Percentiles rank a stretch among this genome's conserved stretches.
These are phyloP conservation scores for Uronychia setigera DNA, from an alignment of 73 alveolate genomes.

Conservation along the genomic window DNA sequence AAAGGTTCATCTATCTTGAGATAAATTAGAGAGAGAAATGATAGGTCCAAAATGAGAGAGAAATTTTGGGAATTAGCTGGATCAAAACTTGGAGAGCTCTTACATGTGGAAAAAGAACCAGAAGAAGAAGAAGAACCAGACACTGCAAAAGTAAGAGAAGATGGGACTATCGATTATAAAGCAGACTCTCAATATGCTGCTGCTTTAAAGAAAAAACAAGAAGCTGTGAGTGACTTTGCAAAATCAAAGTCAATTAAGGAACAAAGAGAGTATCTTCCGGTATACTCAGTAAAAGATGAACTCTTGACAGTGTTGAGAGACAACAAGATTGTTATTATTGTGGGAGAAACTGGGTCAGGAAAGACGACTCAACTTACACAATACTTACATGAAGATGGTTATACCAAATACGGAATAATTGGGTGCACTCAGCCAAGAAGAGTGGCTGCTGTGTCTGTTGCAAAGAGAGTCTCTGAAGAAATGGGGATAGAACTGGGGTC, in stretches of 20 bases:
- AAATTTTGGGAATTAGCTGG: constrained; percentile 95
- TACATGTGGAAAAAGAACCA: constrained; percentile 58
- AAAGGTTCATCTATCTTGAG: constrained; percentile 95
- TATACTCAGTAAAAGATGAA: constrained; percentile 92
- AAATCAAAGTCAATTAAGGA: constrained; percentile 82
- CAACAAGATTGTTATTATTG: constrained; percentile 94
- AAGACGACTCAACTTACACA: constrained; percentile 99
- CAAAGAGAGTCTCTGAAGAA: constrained; percentile 99
- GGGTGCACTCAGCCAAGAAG: constrained; percentile 99
- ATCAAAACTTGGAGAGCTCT: constrained; percentile 79
- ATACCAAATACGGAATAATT: constrained; percentile 88
- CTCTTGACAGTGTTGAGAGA: constrained; percentile 92
- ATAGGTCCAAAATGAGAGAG: constrained; percentile 95
- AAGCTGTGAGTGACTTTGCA: constrained; percentile 96
- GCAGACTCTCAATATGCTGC: constrained; percentile 93
- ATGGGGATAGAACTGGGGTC: constrained; percentile 90
- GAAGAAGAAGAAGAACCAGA: constrained; percentile 54
- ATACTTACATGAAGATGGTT: constrained; percentile 97
- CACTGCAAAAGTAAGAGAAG: constrained; percentile 63
- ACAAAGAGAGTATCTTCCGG: constrained; percentile 98
- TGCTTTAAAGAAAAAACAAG: constrained; percentile 79
- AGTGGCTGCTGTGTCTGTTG: constrained; percentile 99
- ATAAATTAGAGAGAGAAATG: constrained; percentile 93
- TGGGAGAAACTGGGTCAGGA: constrained; percentile 99
- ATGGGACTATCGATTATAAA: constrained; percentile 85